Base-by-base conservation (phyloP, 106 monocot species). In the Phalaenopsis aphrodite region DNA sequence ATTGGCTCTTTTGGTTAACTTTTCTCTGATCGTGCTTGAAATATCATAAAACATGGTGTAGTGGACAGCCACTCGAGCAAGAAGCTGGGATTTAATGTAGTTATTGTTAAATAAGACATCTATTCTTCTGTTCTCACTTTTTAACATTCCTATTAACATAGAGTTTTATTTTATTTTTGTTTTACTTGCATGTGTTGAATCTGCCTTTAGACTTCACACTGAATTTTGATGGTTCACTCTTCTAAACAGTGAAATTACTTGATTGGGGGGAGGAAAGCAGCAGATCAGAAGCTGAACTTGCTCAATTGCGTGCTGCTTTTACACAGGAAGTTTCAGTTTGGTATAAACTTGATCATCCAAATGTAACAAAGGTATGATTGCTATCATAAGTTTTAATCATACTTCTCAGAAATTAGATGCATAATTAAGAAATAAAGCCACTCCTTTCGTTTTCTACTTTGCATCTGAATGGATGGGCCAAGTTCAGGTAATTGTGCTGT, bases 261-360 rank as follows among this genome's bases (percentile, higher is more conserved):
- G 89, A 87, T 36, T 89, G 89, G 89, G 89, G 89, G 18, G 84
- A 87, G 78, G 87, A 89, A 69, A 84, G 89, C 57, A 89, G 43
- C 68, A 86, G 84, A 19, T 56, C 84, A 58, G 89, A 89, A 82
- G 79, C 84, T 82, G 89, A 89, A 79, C 41, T 82, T 79, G 79
- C 84, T 77, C 81, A 81, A 39, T 82, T 87, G 18, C 78, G 84
- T 11, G 8, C 76, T 47, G 85, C 82, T 46, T 88, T 88, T 78
- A 85, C 80, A 21, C 88, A 88, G 49, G 85, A 88, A 78, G 88
- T 88, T 77, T 76, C 80, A 10, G 88, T 88, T 52, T 88, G 88
- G 88, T 61, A 88, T 78, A 85, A 88, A 79, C 88, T 88, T 80
- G 89, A 89, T 73, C 89, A 89, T 81, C 87, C 89, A 3, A 89